Percentiles rank a stretch among this genome's conserved stretches.
Evolutionary conservation across 805 yeast species (phyloP).

Genomic region (Lipomyces spencermartinsiae): DNA sequence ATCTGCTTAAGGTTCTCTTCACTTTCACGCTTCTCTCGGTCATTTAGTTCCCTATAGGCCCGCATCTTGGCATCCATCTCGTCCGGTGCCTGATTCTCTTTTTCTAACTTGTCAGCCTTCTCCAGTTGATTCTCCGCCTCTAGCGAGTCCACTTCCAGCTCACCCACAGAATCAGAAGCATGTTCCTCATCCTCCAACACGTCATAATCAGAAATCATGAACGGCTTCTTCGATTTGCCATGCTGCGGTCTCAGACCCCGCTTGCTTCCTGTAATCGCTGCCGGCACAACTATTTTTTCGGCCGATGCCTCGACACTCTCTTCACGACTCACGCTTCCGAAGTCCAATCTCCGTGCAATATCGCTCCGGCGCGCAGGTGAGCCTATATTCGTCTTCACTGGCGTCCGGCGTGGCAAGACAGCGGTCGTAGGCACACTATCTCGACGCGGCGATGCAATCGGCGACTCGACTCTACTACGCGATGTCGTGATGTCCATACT

Average conservation of each 20-base stretch:
- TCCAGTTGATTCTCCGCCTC: conserved; percentile 11
- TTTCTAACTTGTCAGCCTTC: conserved; percentile 15
- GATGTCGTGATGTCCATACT: conserved; percentile 34
- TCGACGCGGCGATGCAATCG: not conserved
- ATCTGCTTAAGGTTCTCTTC: conserved; percentile 18
- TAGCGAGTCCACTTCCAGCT: conserved; percentile 3
- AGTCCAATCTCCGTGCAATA: conserved; percentile 31
- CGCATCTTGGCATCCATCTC: conserved; percentile 22
- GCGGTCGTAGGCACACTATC: not conserved
- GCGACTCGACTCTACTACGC: conserved; percentile 10
- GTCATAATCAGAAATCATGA: conserved; percentile 25
- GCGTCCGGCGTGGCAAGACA: conserved; percentile 32
- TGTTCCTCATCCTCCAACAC: conserved; percentile 25
- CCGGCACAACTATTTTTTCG: not conserved
- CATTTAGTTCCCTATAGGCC: conserved; percentile 27
- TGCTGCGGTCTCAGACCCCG: not conserved
- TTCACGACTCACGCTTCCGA: not conserved
- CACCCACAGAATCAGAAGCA: conserved; percentile 1
- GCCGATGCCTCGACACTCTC: not conserved
- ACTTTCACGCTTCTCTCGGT: conserved; percentile 31
- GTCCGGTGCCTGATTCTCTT: conserved; percentile 23
- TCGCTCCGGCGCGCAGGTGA: conserved; percentile 35
- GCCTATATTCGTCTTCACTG: conserved; percentile 36
- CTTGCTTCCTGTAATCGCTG: conserved; percentile 5
- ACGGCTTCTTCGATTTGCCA: conserved; percentile 12